Evolutionary conservation across 192 early-diverging fungal genomes (phyloP).

Genomic region (Rhizophagus prolifer): DNA sequence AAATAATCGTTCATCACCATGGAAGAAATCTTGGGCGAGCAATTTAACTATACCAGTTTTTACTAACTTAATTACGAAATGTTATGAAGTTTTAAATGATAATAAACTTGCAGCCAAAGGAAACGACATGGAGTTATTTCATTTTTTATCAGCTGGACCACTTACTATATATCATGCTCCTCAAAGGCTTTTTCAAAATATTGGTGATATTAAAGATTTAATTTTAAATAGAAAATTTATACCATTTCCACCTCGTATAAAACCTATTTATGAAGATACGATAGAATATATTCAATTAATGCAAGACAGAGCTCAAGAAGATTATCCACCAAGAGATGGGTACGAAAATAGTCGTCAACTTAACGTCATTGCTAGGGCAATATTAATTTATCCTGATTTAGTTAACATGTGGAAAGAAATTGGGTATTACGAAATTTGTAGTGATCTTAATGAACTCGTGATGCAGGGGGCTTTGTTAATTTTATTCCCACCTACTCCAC

Average conservation of each 20-base stretch:
- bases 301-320: not conserved
- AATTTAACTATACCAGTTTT: not conserved
- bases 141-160: slow-evolving; percentile 6
- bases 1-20: not conserved
- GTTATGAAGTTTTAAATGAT: not conserved
- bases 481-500: not conserved
- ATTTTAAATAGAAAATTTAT: not conserved
- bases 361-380: slow-evolving; percentile 3
- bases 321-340: not conserved
- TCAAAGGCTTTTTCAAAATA: not conserved
- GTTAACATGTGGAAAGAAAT: not conserved
- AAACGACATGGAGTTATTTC: slow-evolving; percentile 25
- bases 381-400: slow-evolving; percentile 9
- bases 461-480: slow-evolving; percentile 22
- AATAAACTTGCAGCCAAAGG: not conserved
- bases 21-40: not conserved
- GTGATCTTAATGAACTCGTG: slow-evolving; percentile 14
- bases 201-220: slow-evolving; percentile 1
- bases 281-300: not conserved
- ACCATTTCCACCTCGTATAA: slow-evolving; percentile 12
- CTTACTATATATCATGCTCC: not conserved
- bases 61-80: not conserved
- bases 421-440: slow-evolving; percentile 20
- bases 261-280: not conserved
- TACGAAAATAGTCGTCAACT: slow-evolving; percentile 1